phyloP scores from a whole-genome alignment of 176 grass and related monocot genomes.

The Oropetium thomaeum region DNA sequence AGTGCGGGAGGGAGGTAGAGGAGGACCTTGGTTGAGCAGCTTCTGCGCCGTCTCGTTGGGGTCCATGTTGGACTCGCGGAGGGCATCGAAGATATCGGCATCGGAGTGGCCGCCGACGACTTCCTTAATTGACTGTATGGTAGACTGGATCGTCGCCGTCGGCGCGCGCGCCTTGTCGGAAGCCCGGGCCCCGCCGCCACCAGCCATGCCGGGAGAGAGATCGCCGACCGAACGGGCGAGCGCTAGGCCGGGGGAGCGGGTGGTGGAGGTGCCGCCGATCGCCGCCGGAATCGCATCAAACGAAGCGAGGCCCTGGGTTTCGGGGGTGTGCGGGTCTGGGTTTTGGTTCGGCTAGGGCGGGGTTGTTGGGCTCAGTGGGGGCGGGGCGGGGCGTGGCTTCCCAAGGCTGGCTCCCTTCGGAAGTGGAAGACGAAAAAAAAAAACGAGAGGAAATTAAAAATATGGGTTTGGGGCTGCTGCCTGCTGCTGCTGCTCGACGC shows the following conservation, averaged over 20 bases:
- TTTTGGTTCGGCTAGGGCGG: constrained; percentile 35
- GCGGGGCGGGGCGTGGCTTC: background rate
- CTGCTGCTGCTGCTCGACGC: too few species aligned
- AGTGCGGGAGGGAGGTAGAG: background rate
- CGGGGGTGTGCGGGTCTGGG: constrained; percentile 37
- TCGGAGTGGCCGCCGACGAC: constrained; percentile 86
- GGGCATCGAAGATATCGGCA: constrained; percentile 60
- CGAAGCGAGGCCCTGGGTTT: constrained; percentile 30
- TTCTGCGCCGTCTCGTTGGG: constrained; percentile 88
- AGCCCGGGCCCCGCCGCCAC: constrained; percentile 25
- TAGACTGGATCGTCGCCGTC: constrained; percentile 40
- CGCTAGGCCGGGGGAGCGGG: constrained; percentile 36
- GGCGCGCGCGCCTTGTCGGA: constrained; percentile 24
- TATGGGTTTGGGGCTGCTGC: background rate
- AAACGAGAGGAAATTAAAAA: constrained; percentile 1
- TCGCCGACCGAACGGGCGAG: constrained; percentile 18
- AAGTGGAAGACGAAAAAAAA: background rate
- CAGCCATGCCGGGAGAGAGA: constrained; percentile 41
- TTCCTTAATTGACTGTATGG: constrained; percentile 89
- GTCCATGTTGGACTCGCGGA: constrained; percentile 92
- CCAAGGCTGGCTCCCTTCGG: background rate
- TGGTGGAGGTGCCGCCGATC: constrained; percentile 44
- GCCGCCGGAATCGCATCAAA: constrained; percentile 69
- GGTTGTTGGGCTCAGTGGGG: constrained; percentile 21
- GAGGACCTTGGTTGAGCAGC: constrained; percentile 81